Conservation (phyloP, 108 stramenopile genomes). For the Cyclotella choctawhatcheeana region DNA sequence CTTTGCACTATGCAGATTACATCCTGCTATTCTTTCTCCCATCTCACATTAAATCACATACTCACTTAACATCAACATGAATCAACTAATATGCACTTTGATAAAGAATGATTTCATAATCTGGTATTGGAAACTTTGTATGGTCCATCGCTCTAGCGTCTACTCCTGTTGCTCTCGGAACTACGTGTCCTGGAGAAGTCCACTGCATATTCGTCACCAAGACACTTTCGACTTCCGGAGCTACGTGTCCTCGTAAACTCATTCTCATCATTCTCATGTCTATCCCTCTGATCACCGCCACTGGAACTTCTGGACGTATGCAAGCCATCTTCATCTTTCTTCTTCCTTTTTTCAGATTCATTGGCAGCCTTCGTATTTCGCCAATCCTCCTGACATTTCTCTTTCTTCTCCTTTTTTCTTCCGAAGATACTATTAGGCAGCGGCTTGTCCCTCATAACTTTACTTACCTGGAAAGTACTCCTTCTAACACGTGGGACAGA, state of each 20-base stretch:
- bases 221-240: background rate
- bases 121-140: too few relatives aligned
- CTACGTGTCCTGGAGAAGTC: constrained; percentile 1
- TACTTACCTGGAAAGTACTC: background rate
- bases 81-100: too few relatives aligned
- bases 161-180: background rate
- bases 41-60: too few relatives aligned
- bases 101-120: too few relatives aligned
- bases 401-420: constrained; percentile 1
- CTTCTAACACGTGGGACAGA: background rate
- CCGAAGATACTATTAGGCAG: constrained; percentile 1
- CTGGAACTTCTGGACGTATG: background rate
- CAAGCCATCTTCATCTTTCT: background rate
- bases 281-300: background rate
- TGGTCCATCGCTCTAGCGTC: too few relatives aligned
- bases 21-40: too few relatives aligned
- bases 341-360: background rate
- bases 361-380: background rate
- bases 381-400: constrained; percentile 1
- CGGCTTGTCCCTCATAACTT: constrained; percentile 4
- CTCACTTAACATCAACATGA: too few relatives aligned
- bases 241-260: constrained; percentile 1
- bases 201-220: background rate
- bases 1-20: too few relatives aligned
- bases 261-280: background rate